Percentiles rank a stretch among this genome's conserved stretches.
These are phyloP conservation scores for Epithele typhae DNA, from an alignment of 768 basidiomycete species.

Conservation along the genomic window DNA sequence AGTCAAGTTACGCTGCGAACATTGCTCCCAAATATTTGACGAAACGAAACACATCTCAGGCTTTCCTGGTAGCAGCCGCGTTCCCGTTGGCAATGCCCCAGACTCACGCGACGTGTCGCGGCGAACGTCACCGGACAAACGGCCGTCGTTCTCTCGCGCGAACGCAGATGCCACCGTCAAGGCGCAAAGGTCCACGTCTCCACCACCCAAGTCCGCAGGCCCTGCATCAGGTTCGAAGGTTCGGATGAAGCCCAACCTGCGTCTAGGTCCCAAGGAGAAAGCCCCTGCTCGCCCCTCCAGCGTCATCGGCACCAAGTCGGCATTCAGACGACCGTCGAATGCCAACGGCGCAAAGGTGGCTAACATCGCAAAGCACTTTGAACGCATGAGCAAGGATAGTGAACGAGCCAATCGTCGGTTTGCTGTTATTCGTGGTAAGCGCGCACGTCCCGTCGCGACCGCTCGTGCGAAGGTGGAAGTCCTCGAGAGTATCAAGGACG, in stretches of 20 bases:
- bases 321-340: conserved; percentile 47
- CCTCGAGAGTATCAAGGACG: conserved; percentile 86
- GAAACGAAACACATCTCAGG: conserved; percentile 43
- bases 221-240: conserved; percentile 28
- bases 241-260: conserved; percentile 33
- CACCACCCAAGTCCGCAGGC: conserved; percentile 37
- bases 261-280: conserved; percentile 33
- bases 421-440: conserved; percentile 79
- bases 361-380: conserved; percentile 87
- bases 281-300: conserved; percentile 37
- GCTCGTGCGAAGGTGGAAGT: conserved; percentile 87
- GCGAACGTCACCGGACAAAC: conserved; percentile 72
- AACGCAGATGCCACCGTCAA: conserved; percentile 20
- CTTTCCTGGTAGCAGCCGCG: conserved; percentile 36
- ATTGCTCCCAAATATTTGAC: conserved; percentile 75
- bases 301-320: conserved; percentile 41
- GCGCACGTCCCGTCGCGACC: conserved; percentile 86
- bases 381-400: conserved; percentile 71
- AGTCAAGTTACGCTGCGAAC: conserved; percentile 90
- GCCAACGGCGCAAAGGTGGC: conserved; percentile 69
- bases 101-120: conserved; percentile 64
- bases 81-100: conserved; percentile 42
- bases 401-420: conserved; percentile 77
- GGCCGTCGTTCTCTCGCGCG: conserved; percentile 23
- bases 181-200: conserved; percentile 24